Evolutionary conservation across 73 alveolate species (phyloP), one percentile per base, ranked within the genome.

Genomic region (Paramecium pentaurelia): DNA sequence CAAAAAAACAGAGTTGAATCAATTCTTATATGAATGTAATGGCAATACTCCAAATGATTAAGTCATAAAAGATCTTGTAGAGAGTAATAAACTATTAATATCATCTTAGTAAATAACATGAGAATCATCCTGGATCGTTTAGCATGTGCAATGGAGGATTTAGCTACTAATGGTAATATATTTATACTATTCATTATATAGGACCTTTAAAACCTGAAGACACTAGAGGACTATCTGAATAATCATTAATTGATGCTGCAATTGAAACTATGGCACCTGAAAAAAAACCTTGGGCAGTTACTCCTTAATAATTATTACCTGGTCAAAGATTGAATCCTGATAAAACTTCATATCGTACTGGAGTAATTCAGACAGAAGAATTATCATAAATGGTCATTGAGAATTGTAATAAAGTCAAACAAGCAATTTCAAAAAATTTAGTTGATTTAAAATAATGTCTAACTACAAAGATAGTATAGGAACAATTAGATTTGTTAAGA

Each of bases 201-300:
- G 84, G 84, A 12, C 45, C 84, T 44, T 71, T 98, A 86, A 97
- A 97, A 92, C 98, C 99, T 1, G 99, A 97, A 87, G 99, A 96
- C 83, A 60, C 95, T 9, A 92, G 99, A 77, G 99, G 99, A 22
- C 93, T 98, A 34, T 86, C 94, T 40, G 98, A 96, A 30, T n/a
- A 80, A 73, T 75, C 75, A n/a, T 36, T 80, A 16, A 70, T 75
- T 75, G 86, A 88, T 71, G 86, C 94, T 20, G 94, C 94, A 0
- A 88, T 88, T 27, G 86, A 88, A 70, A 42, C 73, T 44, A 98
- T 96, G 89, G 98, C 90, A 75, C 95, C 73, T 88, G 94, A 93
- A 71, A 93, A 92, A 93, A 98, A 80, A 75, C 89, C 51, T 75
- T 94, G 95, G 92, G 96, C 95, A 22, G 86, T 71, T 40, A 88